Percentiles rank a stretch among this genome's conserved stretches.
Conservation (phyloP, 1,139 yeast species). For the Saccharomyces hybrid region DNA sequence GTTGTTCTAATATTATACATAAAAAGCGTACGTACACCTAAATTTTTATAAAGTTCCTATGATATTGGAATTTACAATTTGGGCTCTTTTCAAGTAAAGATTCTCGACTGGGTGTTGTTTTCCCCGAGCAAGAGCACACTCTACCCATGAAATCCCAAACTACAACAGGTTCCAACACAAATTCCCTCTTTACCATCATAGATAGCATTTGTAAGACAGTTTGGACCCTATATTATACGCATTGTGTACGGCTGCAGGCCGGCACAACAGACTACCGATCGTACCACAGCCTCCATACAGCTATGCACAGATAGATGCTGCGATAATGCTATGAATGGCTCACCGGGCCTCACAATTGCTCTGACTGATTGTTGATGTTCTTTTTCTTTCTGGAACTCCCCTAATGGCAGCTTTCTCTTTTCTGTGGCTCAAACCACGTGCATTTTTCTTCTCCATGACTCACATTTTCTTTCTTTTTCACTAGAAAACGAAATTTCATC, state of each 20-base stretch:
- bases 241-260: not conserved
- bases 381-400: not conserved
- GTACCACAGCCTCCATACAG: not conserved
- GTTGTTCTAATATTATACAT: not conserved
- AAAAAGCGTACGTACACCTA: not conserved
- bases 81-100: not conserved
- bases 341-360: not conserved
- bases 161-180: not conserved
- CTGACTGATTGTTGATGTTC: not conserved
- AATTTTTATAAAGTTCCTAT: not conserved
- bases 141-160: not conserved
- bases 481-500: not conserved
- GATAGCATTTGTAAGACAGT: not conserved
- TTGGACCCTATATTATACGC: not conserved
- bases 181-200: not conserved
- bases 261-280: not conserved
- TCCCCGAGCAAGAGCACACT: not conserved
- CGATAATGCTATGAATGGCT: not conserved
- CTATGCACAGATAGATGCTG: not conserved
- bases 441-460: not conserved
- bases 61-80: not conserved
- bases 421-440: not conserved
- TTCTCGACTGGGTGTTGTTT: not conserved
- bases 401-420: not conserved
- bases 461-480: not conserved